These are phyloP conservation scores for Rhodotorula babjevae DNA, from an alignment of 768 basidiomycete genomes.

Conservation along the genomic window DNA sequence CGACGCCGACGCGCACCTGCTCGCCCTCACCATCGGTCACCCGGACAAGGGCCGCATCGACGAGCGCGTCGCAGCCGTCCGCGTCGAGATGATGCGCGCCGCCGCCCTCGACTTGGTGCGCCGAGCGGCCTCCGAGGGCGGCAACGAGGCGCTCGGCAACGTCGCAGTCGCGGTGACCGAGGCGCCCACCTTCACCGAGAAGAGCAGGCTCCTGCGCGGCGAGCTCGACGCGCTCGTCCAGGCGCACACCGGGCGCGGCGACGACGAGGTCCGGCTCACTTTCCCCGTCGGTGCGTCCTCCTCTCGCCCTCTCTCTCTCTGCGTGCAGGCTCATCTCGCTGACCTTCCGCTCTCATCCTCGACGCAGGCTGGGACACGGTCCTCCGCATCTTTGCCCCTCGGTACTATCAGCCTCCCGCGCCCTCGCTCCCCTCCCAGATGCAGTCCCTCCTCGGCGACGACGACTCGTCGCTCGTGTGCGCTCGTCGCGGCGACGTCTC, in stretches of 20 bases:
- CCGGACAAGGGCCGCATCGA: conserved; percentile 65
- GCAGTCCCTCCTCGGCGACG: conserved; percentile 57
- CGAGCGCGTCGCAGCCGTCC: conserved; percentile 68
- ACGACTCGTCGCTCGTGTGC: conserved; percentile 63
- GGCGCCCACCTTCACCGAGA: conserved; percentile 83
- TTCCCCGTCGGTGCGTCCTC: conserved; percentile 23
- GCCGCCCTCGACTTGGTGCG: conserved; percentile 54
- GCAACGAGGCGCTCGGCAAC: conserved; percentile 46
- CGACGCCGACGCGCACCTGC: conserved; percentile 59
- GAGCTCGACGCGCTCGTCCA: conserved; percentile 53
- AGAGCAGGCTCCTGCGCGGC: conserved; percentile 59
- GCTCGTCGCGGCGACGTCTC: conserved; percentile 54
- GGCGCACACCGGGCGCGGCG: background rate
- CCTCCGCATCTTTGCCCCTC: conserved; percentile 66
- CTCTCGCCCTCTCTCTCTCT: background rate
- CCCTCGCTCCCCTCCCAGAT: conserved; percentile 59
- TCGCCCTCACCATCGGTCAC: conserved; percentile 78
- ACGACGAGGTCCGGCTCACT: conserved; percentile 2
- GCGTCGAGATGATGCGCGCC: conserved; percentile 80
- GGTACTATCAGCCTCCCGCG: conserved; percentile 58
- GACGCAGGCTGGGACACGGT: conserved; percentile 85
- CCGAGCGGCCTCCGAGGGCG: background rate
- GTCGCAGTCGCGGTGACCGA: conserved; percentile 76
- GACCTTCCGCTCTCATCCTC: conserved; percentile 45
- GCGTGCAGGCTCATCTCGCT: background rate